Evolutionary conservation across 495 filamentous ascomycete genomes (phyloP).

Genomic region (Saxophila tyrrhenica): DNA sequence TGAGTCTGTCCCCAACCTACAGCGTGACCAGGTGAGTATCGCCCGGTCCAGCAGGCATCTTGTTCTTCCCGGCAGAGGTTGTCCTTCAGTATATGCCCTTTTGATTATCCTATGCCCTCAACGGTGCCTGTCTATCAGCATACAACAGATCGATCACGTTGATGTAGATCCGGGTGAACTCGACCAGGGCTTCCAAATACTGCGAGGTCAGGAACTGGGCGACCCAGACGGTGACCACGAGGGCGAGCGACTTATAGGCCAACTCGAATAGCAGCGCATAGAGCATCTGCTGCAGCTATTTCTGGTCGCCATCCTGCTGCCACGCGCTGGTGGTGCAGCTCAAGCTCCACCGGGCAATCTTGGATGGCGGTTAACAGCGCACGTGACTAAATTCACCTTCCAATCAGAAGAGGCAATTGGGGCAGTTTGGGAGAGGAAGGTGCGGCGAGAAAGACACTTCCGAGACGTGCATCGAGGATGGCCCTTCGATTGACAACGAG

Average conservation of each 20-base stretch:
- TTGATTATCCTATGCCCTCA: neutral
- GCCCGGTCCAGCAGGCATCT: constrained; percentile 66
- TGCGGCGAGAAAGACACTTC: too few relatives aligned
- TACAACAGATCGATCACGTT: neutral
- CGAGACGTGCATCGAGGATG: neutral
- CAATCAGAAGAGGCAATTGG: neutral
- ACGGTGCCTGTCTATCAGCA: neutral
- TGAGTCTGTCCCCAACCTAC: constrained; percentile 40
- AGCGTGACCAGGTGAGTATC: constrained; percentile 71
- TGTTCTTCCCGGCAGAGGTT: constrained; percentile 5
- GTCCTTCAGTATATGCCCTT: neutral
- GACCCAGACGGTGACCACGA: neutral
- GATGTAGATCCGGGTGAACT: neutral
- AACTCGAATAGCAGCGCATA: neutral
- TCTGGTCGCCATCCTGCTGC: neutral
- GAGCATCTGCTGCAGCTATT: neutral
- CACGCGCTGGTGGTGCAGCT: neutral
- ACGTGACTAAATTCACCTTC: too few relatives aligned
- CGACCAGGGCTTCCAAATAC: neutral
- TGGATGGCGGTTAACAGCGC: constrained; percentile 1
- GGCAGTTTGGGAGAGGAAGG: too few relatives aligned
- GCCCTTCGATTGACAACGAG: too few relatives aligned
- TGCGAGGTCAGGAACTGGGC: neutral
- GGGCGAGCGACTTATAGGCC: neutral
- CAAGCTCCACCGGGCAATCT: too few relatives aligned